Evolutionary conservation across 257 asterid species (phyloP).

Genomic region (Buddleja alternifolia): DNA sequence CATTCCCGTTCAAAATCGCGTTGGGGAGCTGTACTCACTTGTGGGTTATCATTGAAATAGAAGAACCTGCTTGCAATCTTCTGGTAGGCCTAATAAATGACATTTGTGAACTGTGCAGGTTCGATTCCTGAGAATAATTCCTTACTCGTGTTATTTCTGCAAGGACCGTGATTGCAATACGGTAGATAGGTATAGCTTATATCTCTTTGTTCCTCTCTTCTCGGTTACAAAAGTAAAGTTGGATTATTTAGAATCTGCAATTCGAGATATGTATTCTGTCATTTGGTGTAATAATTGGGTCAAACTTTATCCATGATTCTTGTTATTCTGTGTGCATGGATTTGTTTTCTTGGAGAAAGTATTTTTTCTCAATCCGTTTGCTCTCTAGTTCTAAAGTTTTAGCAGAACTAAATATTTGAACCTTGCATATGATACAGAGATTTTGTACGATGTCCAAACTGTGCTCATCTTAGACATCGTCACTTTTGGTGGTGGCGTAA

Average conservation of each 20-base stretch:
- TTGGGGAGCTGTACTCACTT: constrained; percentile 96
- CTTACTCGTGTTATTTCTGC: constrained; percentile 90
- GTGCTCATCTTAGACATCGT: constrained; percentile 75
- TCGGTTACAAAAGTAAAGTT: background rate
- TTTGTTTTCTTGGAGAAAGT: background rate
- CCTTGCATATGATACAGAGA: constrained; percentile 49
- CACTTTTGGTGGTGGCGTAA: constrained; percentile 99
- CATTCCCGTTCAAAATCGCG: constrained; percentile 96
- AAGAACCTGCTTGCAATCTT: constrained; percentile 22
- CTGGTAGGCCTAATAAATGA: constrained; percentile 25
- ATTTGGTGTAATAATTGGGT: too few species aligned
- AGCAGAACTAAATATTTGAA: constrained; percentile 21
- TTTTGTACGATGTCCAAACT: constrained; percentile 61
- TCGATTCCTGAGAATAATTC: constrained; percentile 82
- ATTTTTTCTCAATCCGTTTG: background rate
- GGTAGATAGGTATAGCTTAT: constrained; percentile 70
- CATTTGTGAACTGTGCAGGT: constrained; percentile 54
- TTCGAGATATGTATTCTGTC: too few species aligned
- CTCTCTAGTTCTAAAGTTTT: background rate
- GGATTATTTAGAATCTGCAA: constrained; percentile 16
- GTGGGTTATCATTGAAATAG: constrained; percentile 51
- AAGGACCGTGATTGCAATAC: constrained; percentile 89
- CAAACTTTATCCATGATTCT: background rate
- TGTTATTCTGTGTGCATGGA: background rate
- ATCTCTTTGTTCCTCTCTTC: background rate